Evolutionary conservation across 2,329 filamentous ascomycete species (phyloP).

Genomic region (Xylaria sp.): DNA sequence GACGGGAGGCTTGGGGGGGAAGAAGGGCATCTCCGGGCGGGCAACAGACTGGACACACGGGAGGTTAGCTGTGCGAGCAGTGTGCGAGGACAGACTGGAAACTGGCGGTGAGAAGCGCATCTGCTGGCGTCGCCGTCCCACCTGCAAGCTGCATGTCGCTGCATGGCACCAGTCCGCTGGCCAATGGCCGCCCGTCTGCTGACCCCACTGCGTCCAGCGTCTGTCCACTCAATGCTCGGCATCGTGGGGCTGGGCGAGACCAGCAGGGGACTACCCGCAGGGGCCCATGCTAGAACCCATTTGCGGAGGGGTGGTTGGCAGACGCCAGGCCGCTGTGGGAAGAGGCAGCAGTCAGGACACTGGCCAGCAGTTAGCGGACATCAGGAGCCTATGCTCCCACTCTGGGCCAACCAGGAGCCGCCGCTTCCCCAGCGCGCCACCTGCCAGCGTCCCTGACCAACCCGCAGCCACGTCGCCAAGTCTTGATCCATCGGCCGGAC

Average conservation of each 20-base stretch:
- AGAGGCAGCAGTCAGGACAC: neutral
- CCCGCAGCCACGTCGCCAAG: constrained; percentile 34
- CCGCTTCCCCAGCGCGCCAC: constrained; percentile 25
- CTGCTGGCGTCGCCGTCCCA: constrained; percentile 50
- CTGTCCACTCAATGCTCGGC: constrained; percentile 24
- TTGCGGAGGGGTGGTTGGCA: constrained; percentile 36
- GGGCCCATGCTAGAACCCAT: constrained; percentile 19
- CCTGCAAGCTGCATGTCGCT: constrained; percentile 48
- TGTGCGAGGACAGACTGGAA: constrained; percentile 48
- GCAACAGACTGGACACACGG: constrained; percentile 41
- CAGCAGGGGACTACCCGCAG: constrained; percentile 29
- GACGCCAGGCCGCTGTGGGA: constrained; percentile 1
- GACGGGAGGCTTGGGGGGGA: constrained; percentile 46
- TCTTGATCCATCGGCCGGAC: constrained; percentile 24
- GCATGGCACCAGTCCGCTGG: constrained; percentile 31
- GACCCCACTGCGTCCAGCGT: constrained; percentile 31
- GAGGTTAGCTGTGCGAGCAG: constrained; percentile 43
- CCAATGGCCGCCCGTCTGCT: constrained; percentile 41
- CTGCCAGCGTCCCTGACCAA: constrained; percentile 36
- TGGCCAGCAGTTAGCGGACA: constrained; percentile 14
- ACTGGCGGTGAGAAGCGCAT: constrained; percentile 51
- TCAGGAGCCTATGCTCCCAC: neutral
- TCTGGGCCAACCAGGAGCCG: constrained; percentile 20
- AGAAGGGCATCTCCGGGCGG: constrained; percentile 41
- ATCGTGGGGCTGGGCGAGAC: constrained; percentile 39